phyloP scores from a whole-genome alignment of 305 asterid genomes.

The Fraxinus sp. region DNA sequence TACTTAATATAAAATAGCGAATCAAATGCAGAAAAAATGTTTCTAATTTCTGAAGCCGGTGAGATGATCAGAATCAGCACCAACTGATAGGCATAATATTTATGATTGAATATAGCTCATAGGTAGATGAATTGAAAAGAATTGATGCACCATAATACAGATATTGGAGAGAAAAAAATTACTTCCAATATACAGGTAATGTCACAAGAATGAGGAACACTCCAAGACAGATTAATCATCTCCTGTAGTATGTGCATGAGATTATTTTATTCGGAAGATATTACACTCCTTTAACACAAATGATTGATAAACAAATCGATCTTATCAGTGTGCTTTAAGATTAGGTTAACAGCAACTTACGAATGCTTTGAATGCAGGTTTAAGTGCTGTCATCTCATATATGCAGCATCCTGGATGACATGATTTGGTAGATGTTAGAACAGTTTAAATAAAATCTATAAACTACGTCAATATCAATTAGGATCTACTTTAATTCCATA shows the following conservation, averaged over 20 bases:
- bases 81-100: neutral
- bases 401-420: slow-evolving; percentile 82
- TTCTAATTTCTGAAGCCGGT: neutral
- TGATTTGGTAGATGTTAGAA: slow-evolving; percentile 19
- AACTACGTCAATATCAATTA: neutral
- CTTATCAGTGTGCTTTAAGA: slow-evolving; percentile 3
- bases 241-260: neutral
- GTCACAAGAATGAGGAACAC: slow-evolving; percentile 10
- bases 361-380: slow-evolving; percentile 95
- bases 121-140: neutral
- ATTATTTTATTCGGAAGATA: neutral
- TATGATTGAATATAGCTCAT: neutral
- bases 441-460: slow-evolving; percentile 10
- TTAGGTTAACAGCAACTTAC: slow-evolving; percentile 55
- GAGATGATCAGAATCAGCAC: neutral
- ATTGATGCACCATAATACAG: neutral
- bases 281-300: neutral
- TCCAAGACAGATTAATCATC: neutral
- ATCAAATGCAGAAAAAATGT: neutral
- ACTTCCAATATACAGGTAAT: neutral
- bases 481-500: slow-evolving; percentile 5
- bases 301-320: slow-evolving; percentile 14
- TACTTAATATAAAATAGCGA: neutral
- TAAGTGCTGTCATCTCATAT: slow-evolving; percentile 86
- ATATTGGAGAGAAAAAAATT: neutral